Percentiles rank a stretch among this genome's conserved stretches.
Evolutionary conservation across 2,329 filamentous ascomycete genomes (phyloP).

Genomic region (Xylaria sp.): DNA sequence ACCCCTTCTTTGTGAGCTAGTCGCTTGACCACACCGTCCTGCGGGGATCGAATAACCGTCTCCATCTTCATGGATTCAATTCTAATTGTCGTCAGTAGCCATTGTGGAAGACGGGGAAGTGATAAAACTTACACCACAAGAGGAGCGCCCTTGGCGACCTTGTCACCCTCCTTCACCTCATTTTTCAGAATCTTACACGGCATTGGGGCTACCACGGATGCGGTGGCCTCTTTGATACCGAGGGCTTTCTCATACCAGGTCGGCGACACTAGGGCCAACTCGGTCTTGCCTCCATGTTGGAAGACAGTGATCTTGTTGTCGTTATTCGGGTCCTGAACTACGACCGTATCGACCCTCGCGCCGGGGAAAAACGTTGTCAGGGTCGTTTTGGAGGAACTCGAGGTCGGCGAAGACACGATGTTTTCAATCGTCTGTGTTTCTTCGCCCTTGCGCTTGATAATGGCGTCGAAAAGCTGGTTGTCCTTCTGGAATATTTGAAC

Average conservation of each 20-base stretch:
- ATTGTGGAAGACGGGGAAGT: not conserved
- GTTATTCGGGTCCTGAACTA: conserved; percentile 63
- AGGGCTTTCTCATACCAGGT: conserved; percentile 87
- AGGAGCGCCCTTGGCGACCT: conserved; percentile 82
- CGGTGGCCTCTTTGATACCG: conserved; percentile 77
- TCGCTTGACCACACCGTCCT: conserved; percentile 72
- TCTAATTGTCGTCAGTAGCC: conserved; percentile 44
- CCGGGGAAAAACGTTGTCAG: conserved; percentile 81
- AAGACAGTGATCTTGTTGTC: conserved; percentile 76
- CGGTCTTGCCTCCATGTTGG: conserved; percentile 67
- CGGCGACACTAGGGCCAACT: conserved; percentile 64
- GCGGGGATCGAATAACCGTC: conserved; percentile 79
- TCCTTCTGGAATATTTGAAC: conserved; percentile 57
- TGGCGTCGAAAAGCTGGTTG: conserved; percentile 53
- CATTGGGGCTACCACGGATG: conserved; percentile 92
- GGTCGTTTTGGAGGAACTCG: conserved; percentile 36
- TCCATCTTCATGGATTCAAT: conserved; percentile 94
- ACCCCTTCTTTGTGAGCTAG: conserved; percentile 77
- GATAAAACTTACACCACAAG: conserved; percentile 74
- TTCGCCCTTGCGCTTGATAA: conserved; percentile 50
- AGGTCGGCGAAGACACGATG: conserved; percentile 49
- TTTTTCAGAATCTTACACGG: conserved; percentile 95
- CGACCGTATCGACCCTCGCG: conserved; percentile 78
- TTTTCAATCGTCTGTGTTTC: conserved; percentile 51
- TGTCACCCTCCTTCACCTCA: conserved; percentile 81